Evolutionary conservation across 208 protist species (phyloP).

Genomic region (Trypanosoma conorhini): DNA sequence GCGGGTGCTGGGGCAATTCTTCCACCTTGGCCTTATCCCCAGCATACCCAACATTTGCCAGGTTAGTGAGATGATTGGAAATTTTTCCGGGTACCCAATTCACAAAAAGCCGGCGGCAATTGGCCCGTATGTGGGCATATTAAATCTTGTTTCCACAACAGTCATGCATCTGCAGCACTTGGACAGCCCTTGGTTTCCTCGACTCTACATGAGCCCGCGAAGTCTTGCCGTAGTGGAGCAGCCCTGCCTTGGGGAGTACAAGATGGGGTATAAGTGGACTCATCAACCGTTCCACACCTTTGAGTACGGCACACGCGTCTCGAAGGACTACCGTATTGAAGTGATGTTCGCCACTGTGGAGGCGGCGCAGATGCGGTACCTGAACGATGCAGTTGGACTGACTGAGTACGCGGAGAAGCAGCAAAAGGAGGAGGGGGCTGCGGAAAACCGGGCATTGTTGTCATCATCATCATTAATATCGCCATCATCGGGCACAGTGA

Average conservation of each 20-base stretch:
- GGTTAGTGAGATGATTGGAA: conserved; percentile 89
- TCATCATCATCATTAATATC: conserved; percentile 5
- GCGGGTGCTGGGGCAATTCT: conserved; percentile 73
- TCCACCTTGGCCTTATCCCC: conserved; percentile 82
- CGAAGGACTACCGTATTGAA: conserved; percentile 92
- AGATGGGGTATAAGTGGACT: conserved; percentile 84
- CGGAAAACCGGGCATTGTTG: neutral
- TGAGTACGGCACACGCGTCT: conserved; percentile 86
- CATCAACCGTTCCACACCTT: conserved; percentile 88
- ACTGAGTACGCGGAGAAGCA: conserved; percentile 67
- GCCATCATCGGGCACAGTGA: neutral
- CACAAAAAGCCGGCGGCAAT: conserved; percentile 82
- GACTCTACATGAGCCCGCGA: conserved; percentile 76
- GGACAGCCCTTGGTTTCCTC: conserved; percentile 85
- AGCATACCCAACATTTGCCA: conserved; percentile 85
- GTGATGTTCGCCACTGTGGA: conserved; percentile 90
- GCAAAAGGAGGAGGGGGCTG: neutral
- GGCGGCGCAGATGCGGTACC: conserved; percentile 51
- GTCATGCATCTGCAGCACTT: conserved; percentile 84
- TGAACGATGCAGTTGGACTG: conserved; percentile 68
- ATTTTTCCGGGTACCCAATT: conserved; percentile 87
- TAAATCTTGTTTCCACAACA: conserved; percentile 86
- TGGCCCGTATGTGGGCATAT: conserved; percentile 80
- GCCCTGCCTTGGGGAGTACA: conserved; percentile 81
- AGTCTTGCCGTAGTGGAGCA: conserved; percentile 81